Conservation (phyloP, 2,329 filamentous ascomycete species). For the Capronia americana region DNA sequence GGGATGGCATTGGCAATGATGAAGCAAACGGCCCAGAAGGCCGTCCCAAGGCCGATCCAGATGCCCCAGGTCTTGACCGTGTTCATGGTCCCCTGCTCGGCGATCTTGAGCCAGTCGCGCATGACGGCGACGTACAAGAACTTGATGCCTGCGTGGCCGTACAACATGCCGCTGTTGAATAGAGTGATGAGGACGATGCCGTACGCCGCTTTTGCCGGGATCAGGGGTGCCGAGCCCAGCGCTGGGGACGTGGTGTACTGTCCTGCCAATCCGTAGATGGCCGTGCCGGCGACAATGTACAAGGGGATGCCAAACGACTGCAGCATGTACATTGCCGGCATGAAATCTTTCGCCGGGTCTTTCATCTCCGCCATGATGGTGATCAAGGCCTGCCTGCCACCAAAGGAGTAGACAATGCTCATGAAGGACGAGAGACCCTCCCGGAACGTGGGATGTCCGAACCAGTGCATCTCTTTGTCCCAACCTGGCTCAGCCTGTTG, state of each 20-base stretch:
- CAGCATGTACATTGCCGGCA: conserved; percentile 50
- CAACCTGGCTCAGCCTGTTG: not conserved
- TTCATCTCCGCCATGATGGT: conserved; percentile 47
- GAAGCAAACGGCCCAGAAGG: conserved; percentile 79
- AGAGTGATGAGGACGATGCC: conserved; percentile 47
- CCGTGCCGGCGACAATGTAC: conserved; percentile 44
- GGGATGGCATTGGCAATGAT: conserved; percentile 87
- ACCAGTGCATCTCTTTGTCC: conserved; percentile 14
- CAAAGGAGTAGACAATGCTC: conserved; percentile 52
- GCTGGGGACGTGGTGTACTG: conserved; percentile 45
- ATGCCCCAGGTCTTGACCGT: conserved; percentile 46
- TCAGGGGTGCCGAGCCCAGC: conserved; percentile 42
- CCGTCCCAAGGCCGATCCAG: conserved; percentile 42
- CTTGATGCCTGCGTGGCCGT: conserved; percentile 46
- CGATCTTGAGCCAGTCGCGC: conserved; percentile 41
- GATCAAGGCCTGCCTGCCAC: conserved; percentile 52
- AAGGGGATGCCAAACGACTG: conserved; percentile 45
- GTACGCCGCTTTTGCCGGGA: conserved; percentile 44
- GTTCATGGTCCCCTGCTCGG: conserved; percentile 46
- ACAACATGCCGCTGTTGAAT: conserved; percentile 49
- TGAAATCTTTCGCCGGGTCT: conserved; percentile 44
- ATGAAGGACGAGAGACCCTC: conserved; percentile 46
- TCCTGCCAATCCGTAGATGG: conserved; percentile 47
- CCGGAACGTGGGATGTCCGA: conserved; percentile 44
- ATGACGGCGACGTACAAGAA: conserved; percentile 46